These are phyloP conservation scores for Fusarium cyanostomum DNA, from an alignment of 2,329 filamentous ascomycete genomes.

Conservation along the genomic window DNA sequence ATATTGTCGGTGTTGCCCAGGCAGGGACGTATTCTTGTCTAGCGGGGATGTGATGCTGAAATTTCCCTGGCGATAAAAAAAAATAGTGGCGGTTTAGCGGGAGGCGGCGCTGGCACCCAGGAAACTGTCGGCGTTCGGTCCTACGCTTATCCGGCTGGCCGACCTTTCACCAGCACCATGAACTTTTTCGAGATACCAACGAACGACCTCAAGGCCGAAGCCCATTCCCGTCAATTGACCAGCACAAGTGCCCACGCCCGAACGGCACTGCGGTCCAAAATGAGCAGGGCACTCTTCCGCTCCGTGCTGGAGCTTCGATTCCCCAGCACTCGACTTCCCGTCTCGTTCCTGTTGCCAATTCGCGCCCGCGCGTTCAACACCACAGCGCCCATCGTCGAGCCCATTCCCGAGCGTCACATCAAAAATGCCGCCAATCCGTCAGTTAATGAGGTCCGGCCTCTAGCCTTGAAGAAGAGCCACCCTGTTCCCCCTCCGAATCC, in stretches of 20 bases:
- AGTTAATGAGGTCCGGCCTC: slow-evolving; percentile 44
- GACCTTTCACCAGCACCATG: slow-evolving; percentile 18
- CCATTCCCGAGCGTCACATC: slow-evolving; percentile 45
- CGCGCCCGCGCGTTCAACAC: slow-evolving; percentile 43
- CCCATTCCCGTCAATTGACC: slow-evolving; percentile 29
- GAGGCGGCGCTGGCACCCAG: slow-evolving; percentile 19
- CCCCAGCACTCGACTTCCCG: slow-evolving; percentile 44
- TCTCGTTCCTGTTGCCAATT: slow-evolving; percentile 42
- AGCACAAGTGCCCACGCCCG: slow-evolving; percentile 39
- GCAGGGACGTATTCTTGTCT: slow-evolving; percentile 34
- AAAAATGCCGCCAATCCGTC: slow-evolving; percentile 54
- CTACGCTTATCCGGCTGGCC: slow-evolving; percentile 47
- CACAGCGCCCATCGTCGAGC: slow-evolving; percentile 60
- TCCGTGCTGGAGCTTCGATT: slow-evolving; percentile 69
- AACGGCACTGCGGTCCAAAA: slow-evolving; percentile 47
- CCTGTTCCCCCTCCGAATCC: slow-evolving; percentile 47
- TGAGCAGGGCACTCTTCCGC: slow-evolving; percentile 70
- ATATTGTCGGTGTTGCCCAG: slow-evolving; percentile 46
- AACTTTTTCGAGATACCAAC: slow-evolving; percentile 41
- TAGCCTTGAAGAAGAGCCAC: slow-evolving; percentile 54
- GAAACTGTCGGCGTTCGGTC: slow-evolving; percentile 43
- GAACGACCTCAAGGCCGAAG: slow-evolving; percentile 31
- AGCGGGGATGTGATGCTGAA: slow-evolving; percentile 38
- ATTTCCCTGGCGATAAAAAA: slow-evolving; percentile 43
- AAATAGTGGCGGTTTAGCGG: slow-evolving; percentile 45